Base-by-base conservation (phyloP, 208 protist species). In the Acanthamoeba castellanii region DNA sequence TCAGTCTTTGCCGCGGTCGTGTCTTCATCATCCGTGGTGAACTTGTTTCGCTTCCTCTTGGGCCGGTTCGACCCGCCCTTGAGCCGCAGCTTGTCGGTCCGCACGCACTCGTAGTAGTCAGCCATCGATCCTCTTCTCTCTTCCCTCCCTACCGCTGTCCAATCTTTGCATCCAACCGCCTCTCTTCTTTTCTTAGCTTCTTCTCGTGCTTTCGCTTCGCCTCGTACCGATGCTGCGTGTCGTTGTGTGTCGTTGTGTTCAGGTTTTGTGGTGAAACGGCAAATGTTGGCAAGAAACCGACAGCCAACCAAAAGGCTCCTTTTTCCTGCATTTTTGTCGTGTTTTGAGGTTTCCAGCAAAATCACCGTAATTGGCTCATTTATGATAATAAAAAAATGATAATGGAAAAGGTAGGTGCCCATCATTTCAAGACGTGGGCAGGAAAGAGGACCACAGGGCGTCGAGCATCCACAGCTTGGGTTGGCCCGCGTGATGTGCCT, bases 381-480 rank as follows among this genome's bases (percentile, higher is more conserved):
- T 47, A 47, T 47, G 42, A 47, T 11, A 47, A 11, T 57, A 57
- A 57, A 57, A 2, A 22, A 57, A 20, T 57, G 52, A 57, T 0
- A 22, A 57, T 11, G 7, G 6, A 55, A 55, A n/a, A n/a, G n/a
- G n/a, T n/a, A 37, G 37, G 37, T 37, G 37, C 37, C 37, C 37
- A 3, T 0, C 37, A 0, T 37, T 20, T 57, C 11, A 57, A 22
- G 1, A 22, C 52, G 52, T 57, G 52, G 52, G 52, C 52, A 57
- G 18, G 0, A n/a, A 78, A n/a, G 37, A 78, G 20, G 32, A 78
- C 81, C 81, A 88, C 81, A 47, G 42, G 22, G 81, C 50, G 1
- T 30, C 37, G 18, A 11, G 22, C 81, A 88, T 88, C 81, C 81
- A 88, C 20, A 88, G 9, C n/a, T 64, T 5, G 47, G 81, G 81